Evolutionary conservation across 768 basidiomycete species (phyloP).

Genomic region (Phanerochaete sordida): DNA sequence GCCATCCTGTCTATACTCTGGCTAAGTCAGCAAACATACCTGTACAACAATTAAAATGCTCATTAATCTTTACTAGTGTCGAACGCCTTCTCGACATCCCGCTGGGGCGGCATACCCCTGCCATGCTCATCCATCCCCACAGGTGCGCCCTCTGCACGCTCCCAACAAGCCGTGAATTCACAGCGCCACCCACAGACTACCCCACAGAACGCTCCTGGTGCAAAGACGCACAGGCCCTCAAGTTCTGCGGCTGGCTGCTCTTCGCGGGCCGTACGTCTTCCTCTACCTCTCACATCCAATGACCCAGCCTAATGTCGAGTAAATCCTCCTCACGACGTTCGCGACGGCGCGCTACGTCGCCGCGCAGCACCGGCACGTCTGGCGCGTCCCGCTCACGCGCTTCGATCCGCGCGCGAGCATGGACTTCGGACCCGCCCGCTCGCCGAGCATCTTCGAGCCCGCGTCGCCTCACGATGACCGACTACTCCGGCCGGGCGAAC

Average conservation of each 20-base stretch:
- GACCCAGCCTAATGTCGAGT: not conserved
- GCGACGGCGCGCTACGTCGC: constrained; percentile 43
- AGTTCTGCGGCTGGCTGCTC: constrained; percentile 57
- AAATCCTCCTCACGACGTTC: constrained; percentile 42
- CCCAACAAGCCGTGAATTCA: too few species aligned
- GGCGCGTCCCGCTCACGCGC: constrained; percentile 47
- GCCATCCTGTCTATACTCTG: constrained; percentile 47
- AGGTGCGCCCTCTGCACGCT: constrained; percentile 36
- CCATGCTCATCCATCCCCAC: constrained; percentile 45
- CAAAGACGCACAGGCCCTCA: constrained; percentile 49
- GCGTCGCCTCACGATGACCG: not conserved
- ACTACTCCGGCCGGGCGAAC: not conserved
- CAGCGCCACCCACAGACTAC: constrained; percentile 37
- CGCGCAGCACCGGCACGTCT: constrained; percentile 46
- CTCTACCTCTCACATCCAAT: not conserved
- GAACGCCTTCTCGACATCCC: constrained; percentile 58
- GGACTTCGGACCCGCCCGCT: not conserved
- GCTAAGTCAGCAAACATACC: constrained; percentile 37
- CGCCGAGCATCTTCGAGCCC: not conserved
- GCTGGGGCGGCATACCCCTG: constrained; percentile 48
- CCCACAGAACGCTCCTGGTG: constrained; percentile 49
- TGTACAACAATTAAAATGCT: not conserved
- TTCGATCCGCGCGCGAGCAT: constrained; percentile 33
- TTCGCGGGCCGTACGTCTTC: constrained; percentile 46
- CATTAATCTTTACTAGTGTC: constrained; percentile 34